Base-by-base conservation (phyloP, 2,329 filamentous ascomycete genomes). In the Fusarium anthophilum region DNA sequence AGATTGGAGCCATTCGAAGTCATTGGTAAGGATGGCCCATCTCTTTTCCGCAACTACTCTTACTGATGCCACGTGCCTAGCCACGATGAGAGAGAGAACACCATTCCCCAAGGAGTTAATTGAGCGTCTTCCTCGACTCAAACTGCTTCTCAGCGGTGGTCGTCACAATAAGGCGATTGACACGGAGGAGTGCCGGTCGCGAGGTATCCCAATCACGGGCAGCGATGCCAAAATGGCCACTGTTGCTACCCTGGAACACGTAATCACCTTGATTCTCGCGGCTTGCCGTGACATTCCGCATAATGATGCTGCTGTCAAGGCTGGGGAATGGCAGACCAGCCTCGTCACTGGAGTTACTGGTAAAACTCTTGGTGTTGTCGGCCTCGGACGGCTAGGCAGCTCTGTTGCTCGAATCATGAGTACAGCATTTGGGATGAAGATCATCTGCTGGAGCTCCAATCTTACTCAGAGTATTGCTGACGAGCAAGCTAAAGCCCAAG, bases 161-260 rank as follows among this genome's bases (percentile, higher is more conserved):
- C 57, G 57, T 53, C 57, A 60, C n/a, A 60, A 60, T 5, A 60
- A 60, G 37, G 57, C 57, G 20, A 53, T 60, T 53, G 57, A 60
- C 26, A 53, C 30, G 28, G 15, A 60, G 13, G 57, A 45, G 14
- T 60, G 57, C 18, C 37, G 44, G 28, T 39, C 28, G 12, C 37
- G 57, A 32, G 28, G 28, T 15, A 53, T 60, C 24, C 57, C 45
- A 11, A 28, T 60, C 15, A 60, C 57, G 37, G 57, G 57, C 9
- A 41, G 20, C 17, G 57, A 60, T 43, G 57, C 45, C 17, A 41
- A 6, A 15, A 60, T 53, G 57, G 57, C 45, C n/a, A 60, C 57
- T 10, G 57, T 53, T n/a, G 5, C 57, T 60, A 60, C 57, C 22
- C 18, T 60, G 22, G 57, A 60, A 35, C 57, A 60, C n/a, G 30